Percentiles rank a stretch among this genome's conserved stretches.
Evolutionary conservation across 2,329 filamentous ascomycete genomes (phyloP).

Genomic region (Diaporthe amygdali): DNA sequence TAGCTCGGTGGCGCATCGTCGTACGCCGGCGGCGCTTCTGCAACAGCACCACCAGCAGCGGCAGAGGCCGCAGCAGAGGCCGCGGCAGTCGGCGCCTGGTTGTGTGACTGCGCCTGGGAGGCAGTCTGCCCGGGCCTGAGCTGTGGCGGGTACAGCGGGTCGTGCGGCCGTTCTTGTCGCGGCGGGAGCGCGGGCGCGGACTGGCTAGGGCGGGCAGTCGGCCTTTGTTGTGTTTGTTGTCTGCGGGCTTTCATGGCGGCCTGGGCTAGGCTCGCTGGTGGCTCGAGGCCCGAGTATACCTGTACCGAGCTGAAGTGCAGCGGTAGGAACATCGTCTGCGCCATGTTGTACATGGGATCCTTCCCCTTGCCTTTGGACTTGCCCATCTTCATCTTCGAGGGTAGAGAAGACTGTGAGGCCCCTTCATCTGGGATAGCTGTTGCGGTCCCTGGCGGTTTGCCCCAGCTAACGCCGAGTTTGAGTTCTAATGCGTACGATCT

Average conservation of each 20-base stretch:
- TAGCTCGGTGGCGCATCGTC: constrained; percentile 94
- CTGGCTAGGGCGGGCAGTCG: constrained; percentile 39
- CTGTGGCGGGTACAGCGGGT: constrained; percentile 65
- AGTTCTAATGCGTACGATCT: constrained; percentile 85
- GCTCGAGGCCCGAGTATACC: constrained; percentile 86
- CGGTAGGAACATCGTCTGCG: constrained; percentile 80
- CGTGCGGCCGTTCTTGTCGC: constrained; percentile 35
- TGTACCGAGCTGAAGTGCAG: constrained; percentile 76
- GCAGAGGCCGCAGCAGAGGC: neutral
- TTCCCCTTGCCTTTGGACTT: constrained; percentile 41
- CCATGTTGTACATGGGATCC: constrained; percentile 38
- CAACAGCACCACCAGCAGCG: neutral
- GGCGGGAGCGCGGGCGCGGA: constrained; percentile 32
- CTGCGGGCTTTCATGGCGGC: constrained; percentile 46
- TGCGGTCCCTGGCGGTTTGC: constrained; percentile 50
- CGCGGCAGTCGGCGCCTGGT: neutral
- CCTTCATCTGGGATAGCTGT: constrained; percentile 19
- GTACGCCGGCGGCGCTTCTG: constrained; percentile 45
- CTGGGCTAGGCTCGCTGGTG: constrained; percentile 76
- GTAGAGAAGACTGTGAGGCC: constrained; percentile 24
- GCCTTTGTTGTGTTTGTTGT: constrained; percentile 22
- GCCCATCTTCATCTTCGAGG: neutral
- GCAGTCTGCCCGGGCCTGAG: constrained; percentile 38
- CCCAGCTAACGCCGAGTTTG: constrained; percentile 78
- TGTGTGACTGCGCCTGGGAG: constrained; percentile 25